phyloP scores from a whole-genome alignment of 345 rosid species.

The Gossypium herbaceum region DNA sequence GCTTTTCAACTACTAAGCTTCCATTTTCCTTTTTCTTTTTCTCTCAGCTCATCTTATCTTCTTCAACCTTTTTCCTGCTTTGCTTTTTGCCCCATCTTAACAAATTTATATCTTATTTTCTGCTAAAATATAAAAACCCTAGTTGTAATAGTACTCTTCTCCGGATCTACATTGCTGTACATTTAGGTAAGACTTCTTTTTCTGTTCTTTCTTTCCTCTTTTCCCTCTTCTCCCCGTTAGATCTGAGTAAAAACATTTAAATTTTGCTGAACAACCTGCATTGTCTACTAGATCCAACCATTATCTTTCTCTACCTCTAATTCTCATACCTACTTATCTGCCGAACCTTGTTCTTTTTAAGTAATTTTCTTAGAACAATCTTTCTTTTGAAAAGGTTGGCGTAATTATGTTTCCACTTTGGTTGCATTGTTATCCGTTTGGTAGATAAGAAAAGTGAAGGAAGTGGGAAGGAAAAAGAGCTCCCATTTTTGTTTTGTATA shows the following conservation, averaged over 20 bases:
- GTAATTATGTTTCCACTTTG: conserved; percentile 13
- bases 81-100: not conserved
- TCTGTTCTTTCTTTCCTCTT: not conserved
- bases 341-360: not conserved
- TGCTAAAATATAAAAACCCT: conserved; percentile 14
- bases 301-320: not conserved
- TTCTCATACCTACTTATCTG: not conserved
- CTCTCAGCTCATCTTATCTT: not conserved
- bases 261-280: conserved; percentile 17
- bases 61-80: conserved; percentile 6
- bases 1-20: not conserved
- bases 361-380: not conserved
- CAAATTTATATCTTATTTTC: not conserved
- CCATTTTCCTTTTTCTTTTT: not conserved
- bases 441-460: conserved; percentile 20
- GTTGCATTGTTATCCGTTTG: conserved; percentile 16
- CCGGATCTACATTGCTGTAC: conserved; percentile 23
- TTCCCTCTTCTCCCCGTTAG: not conserved
- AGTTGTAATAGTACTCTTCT: not conserved
- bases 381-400: not conserved
- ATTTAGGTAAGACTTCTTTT: conserved; percentile 8
- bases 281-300: conserved; percentile 27
- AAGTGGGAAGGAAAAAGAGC: not conserved
- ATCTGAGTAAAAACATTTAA: conserved; percentile 10
- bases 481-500: not conserved